A percentile compares a stretch with the other conserved stretches of the same genome.
Evolutionary conservation across 805 yeast genomes (phyloP).

Genomic region (Barnettozyma vustinii): DNA sequence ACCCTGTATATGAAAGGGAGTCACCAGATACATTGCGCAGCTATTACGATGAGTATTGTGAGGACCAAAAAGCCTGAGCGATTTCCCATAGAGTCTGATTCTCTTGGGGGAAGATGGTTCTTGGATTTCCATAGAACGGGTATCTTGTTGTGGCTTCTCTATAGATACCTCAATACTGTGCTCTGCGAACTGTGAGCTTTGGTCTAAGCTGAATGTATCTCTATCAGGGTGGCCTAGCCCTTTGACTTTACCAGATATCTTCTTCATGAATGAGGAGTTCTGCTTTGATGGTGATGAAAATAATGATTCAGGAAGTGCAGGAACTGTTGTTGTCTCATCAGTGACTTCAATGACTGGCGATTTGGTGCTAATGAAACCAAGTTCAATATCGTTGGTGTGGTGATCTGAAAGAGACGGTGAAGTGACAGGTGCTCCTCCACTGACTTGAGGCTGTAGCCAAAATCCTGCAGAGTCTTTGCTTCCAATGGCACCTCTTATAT

Average conservation of each 20-base stretch:
- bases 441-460: conserved; percentile 14
- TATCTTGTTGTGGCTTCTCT: not conserved
- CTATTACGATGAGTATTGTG: conserved; percentile 30
- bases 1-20: conserved; percentile 29
- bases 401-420: not conserved
- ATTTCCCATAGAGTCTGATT: conserved; percentile 36
- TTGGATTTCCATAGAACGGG: not conserved
- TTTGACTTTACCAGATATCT: not conserved
- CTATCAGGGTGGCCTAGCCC: not conserved
- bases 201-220: not conserved
- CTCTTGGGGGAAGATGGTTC: not conserved
- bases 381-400: conserved; percentile 4
- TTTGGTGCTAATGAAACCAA: not conserved
- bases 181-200: not conserved
- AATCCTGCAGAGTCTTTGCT: conserved; percentile 11
- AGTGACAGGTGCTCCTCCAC: not conserved
- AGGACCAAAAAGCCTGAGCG: conserved; percentile 37
- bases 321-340: not conserved
- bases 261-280: not conserved
- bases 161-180: not conserved
- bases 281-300: not conserved
- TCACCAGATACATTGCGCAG: conserved; percentile 28
- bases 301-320: not conserved
- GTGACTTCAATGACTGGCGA: not conserved
- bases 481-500: conserved; percentile 20